phyloP scores from a whole-genome alignment of 495 filamentous ascomycete genomes.

The Rhizodiscina lignyota region DNA sequence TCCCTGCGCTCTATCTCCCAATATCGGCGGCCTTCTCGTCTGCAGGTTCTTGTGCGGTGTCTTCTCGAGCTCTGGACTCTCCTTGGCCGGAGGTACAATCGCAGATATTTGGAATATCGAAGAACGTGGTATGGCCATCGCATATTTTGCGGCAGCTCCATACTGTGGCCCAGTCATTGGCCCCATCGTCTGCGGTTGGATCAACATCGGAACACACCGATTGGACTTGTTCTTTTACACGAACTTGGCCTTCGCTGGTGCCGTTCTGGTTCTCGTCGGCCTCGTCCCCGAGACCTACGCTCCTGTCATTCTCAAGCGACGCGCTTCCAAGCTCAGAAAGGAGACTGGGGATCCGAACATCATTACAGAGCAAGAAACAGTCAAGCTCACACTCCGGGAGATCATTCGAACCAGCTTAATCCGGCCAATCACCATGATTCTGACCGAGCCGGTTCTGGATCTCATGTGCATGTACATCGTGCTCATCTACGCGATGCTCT shows the following conservation, averaged over 20 bases:
- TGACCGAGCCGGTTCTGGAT: conserved; percentile 41
- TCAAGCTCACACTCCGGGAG: conserved; percentile 10
- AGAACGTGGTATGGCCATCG: conserved; percentile 75
- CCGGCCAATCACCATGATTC: conserved; percentile 29
- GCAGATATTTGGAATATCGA: conserved; percentile 76
- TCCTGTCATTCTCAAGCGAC: conserved; percentile 28
- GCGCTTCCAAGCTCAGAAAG: conserved; percentile 1
- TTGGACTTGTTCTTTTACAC: conserved; percentile 56
- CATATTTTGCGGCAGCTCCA: conserved; percentile 80
- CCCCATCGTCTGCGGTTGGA: conserved; percentile 80
- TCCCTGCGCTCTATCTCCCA: conserved; percentile 52
- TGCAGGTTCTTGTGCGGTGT: conserved; percentile 72
- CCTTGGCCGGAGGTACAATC: conserved; percentile 87
- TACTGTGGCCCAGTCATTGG: conserved; percentile 71
- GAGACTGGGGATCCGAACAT: background rate
- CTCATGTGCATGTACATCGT: no score
- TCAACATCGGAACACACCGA: no score
- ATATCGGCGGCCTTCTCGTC: conserved; percentile 71
- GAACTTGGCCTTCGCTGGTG: conserved; percentile 38
- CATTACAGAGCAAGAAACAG: background rate
- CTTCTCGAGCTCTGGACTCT: conserved; percentile 73
- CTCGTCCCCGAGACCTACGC: conserved; percentile 74
- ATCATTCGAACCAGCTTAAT: conserved; percentile 13
- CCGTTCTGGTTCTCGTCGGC: conserved; percentile 51
- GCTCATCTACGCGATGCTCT: conserved; percentile 32